Evolutionary conservation across 257 asterid species (phyloP).

Genomic region (Fraxinus americana): DNA sequence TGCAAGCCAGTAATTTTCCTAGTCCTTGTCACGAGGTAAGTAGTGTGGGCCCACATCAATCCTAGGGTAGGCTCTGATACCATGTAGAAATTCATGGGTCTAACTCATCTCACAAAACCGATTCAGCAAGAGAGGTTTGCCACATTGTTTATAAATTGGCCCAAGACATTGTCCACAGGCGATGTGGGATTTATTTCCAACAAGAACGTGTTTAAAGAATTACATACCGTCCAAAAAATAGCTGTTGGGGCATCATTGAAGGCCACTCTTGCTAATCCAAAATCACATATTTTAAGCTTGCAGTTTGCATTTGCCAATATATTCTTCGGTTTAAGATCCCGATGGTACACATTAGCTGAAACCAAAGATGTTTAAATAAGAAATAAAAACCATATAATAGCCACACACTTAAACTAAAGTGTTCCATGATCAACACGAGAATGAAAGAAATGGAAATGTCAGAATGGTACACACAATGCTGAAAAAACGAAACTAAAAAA

Average conservation of each 20-base stretch:
- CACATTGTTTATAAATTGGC: too few species aligned
- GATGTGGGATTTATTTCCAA: not conserved
- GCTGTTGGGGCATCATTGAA: slow-evolving; percentile 19
- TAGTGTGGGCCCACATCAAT: too few species aligned
- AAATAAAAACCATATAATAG: not conserved
- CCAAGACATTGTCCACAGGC: too few species aligned
- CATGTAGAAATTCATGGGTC: too few species aligned
- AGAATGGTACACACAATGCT: not conserved
- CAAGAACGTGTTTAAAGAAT: not conserved
- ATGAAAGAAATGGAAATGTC: not conserved
- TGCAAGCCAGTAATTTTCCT: too few species aligned
- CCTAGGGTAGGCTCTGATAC: too few species aligned
- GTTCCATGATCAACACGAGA: not conserved
- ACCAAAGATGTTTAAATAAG: not conserved
- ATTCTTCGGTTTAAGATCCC: slow-evolving; percentile 21
- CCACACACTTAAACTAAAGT: not conserved
- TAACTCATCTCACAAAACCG: too few species aligned
- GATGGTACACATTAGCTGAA: slow-evolving; percentile 22
- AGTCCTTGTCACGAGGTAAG: too few species aligned
- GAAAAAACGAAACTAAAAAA: not conserved
- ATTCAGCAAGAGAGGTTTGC: too few species aligned
- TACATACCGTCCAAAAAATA: slow-evolving; percentile 20
- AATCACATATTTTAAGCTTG: slow-evolving; percentile 24
- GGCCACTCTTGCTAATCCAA: slow-evolving; percentile 21
- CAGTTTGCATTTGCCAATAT: slow-evolving; percentile 25